Percentiles rank a stretch among this genome's conserved stretches.
phyloP scores from a whole-genome alignment of 768 basidiomycete species.

The Solioccasus polychromus region DNA sequence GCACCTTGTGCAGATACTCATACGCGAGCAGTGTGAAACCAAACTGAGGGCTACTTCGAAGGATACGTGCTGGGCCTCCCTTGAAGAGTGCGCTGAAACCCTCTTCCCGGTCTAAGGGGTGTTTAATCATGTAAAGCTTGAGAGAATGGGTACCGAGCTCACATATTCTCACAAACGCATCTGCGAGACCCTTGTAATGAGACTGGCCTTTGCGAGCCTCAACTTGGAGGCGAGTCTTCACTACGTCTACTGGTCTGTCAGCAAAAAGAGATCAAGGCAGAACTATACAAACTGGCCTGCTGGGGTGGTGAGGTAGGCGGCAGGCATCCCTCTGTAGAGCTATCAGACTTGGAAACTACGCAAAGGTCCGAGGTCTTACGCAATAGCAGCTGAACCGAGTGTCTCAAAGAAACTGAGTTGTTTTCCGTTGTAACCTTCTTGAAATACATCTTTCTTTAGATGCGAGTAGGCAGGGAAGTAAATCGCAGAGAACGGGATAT shows the following conservation, averaged over 20 bases:
- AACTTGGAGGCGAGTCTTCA: slow-evolving; percentile 94
- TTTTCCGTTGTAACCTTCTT: slow-evolving; percentile 95
- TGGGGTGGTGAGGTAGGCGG: slow-evolving; percentile 90
- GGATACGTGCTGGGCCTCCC: slow-evolving; percentile 82
- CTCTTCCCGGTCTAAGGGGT: slow-evolving; percentile 71
- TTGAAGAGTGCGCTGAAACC: slow-evolving; percentile 90
- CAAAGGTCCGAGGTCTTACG: slow-evolving; percentile 48
- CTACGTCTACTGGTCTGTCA: slow-evolving; percentile 65
- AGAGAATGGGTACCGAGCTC: slow-evolving; percentile 31
- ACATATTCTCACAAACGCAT: slow-evolving; percentile 92
- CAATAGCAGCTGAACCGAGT: slow-evolving; percentile 74
- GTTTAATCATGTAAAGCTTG: slow-evolving; percentile 7
- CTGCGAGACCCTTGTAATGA: slow-evolving; percentile 82
- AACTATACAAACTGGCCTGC: slow-evolving; percentile 52
- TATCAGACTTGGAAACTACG: slow-evolving; percentile 27
- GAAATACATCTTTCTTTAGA: slow-evolving; percentile 90
- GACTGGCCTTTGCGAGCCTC: slow-evolving; percentile 91
- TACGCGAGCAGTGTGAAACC: slow-evolving; percentile 88
- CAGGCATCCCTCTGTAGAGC: slow-evolving; percentile 86
- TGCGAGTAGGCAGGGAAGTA: slow-evolving; percentile 89
- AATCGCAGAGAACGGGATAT: slow-evolving; percentile 96
- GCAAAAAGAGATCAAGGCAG: slow-evolving; percentile 5
- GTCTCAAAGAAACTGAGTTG: slow-evolving; percentile 89
- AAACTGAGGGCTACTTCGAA: slow-evolving; percentile 91
- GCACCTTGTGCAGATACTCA: slow-evolving; percentile 66